Conservation (phyloP, 148 eudicot genomes). For the Heliamphora exappendiculata region DNA sequence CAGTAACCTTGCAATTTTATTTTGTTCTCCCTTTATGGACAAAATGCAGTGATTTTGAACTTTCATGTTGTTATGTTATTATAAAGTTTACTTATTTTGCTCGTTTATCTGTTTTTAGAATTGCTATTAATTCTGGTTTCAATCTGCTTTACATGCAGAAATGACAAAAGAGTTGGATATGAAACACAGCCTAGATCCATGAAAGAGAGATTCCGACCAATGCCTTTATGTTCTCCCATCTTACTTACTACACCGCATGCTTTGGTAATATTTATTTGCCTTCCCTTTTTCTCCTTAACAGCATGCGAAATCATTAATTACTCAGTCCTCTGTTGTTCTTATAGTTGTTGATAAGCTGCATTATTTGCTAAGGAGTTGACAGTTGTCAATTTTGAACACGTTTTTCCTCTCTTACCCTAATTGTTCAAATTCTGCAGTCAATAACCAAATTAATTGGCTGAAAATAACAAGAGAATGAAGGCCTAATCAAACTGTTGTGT, state of each 20-base stretch:
- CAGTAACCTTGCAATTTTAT: neutral
- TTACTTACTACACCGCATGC: constrained; percentile 95
- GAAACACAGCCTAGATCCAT: constrained; percentile 44
- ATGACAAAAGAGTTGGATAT: constrained; percentile 52
- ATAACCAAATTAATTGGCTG: neutral
- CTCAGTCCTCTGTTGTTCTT: neutral
- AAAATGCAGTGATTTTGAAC: neutral
- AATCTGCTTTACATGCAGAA: constrained; percentile 40
- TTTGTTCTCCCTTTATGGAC: neutral
- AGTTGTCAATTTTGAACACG: neutral
- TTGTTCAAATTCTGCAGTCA: neutral
- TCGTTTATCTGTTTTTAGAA: neutral
- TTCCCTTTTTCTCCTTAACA: neutral
- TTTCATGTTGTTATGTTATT: neutral
- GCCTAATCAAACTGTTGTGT: neutral
- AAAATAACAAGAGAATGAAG: neutral
- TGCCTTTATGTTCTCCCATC: constrained; percentile 88
- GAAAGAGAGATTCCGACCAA: constrained; percentile 88
- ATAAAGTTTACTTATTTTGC: neutral
- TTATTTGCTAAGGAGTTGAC: neutral
- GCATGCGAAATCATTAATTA: neutral
- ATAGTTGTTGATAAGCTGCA: neutral
- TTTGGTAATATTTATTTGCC: constrained; percentile 42
- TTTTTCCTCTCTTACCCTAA: neutral
- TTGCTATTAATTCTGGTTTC: neutral